These are phyloP conservation scores for Geotrichum reessii DNA, from an alignment of 1,139 yeast species.

Conservation along the genomic window DNA sequence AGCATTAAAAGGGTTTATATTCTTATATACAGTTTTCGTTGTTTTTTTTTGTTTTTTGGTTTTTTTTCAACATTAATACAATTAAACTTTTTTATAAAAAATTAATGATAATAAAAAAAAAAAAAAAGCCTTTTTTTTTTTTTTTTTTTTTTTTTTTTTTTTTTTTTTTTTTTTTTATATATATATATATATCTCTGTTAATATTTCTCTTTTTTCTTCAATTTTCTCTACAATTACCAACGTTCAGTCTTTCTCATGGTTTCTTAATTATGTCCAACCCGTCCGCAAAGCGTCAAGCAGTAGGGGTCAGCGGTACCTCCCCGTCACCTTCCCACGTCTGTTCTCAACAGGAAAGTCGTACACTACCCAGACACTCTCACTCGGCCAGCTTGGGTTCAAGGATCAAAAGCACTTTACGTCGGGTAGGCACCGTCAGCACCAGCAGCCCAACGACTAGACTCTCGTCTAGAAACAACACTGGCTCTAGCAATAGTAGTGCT, in stretches of 20 bases:
- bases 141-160: background rate
- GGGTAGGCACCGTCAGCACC: background rate
- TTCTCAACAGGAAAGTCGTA: background rate
- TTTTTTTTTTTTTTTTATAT: background rate
- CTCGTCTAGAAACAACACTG: background rate
- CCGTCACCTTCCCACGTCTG: background rate
- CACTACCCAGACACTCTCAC: background rate
- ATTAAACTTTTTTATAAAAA: background rate
- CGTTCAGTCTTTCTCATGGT: background rate
- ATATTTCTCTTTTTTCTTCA: background rate
- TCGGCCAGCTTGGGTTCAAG: background rate
- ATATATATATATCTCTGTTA: too few species aligned
- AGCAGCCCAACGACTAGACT: background rate
- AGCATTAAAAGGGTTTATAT: background rate
- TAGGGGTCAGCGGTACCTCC: background rate
- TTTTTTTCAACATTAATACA: background rate
- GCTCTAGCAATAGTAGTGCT: background rate
- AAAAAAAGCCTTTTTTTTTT: background rate
- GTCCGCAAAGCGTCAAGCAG: background rate
- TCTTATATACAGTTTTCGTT: background rate
- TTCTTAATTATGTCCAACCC: background rate
- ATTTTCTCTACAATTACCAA: background rate
- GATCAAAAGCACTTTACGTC: background rate
- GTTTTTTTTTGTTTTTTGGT: too few species aligned
- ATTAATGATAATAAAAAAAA: background rate